Evolutionary conservation across 2,329 filamentous ascomycete genomes (phyloP).

Genomic region (Cyphellophora europaea): DNA sequence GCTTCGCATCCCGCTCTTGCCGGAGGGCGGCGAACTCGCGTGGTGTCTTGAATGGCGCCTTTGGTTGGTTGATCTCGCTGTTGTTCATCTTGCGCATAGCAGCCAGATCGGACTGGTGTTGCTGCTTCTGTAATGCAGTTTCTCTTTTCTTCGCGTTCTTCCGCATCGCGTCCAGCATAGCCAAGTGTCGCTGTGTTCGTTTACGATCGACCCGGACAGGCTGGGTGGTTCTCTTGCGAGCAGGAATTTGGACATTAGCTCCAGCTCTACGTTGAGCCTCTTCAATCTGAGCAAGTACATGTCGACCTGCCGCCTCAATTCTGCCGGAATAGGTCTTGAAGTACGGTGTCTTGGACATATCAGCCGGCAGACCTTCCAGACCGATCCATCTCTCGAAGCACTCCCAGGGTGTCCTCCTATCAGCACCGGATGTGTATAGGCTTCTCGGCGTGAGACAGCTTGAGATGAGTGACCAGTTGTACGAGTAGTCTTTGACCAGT

Average conservation of each 20-base stretch:
- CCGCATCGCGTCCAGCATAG: slow-evolving; percentile 86
- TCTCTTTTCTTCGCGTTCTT: slow-evolving; percentile 94
- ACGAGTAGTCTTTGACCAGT: slow-evolving; percentile 84
- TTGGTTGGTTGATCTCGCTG: slow-evolving; percentile 41
- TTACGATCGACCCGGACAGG: slow-evolving; percentile 80
- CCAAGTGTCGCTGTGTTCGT: slow-evolving; percentile 76
- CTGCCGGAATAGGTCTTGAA: slow-evolving; percentile 67
- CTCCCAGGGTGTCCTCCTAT: slow-evolving; percentile 92
- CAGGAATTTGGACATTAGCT: slow-evolving; percentile 42
- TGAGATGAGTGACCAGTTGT: slow-evolving; percentile 95
- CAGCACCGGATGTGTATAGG: slow-evolving; percentile 71
- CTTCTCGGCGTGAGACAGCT: slow-evolving; percentile 67
- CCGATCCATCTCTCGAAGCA: slow-evolving; percentile 97
- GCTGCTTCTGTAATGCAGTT: slow-evolving; percentile 73
- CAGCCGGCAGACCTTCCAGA: slow-evolving; percentile 78
- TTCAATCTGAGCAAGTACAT: slow-evolving; percentile 49
- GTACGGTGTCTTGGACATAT: slow-evolving; percentile 93
- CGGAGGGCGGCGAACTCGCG: slow-evolving; percentile 85
- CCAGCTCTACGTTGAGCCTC: slow-evolving; percentile 37
- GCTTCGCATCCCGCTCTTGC: slow-evolving; percentile 70
- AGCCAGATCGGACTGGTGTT: slow-evolving; percentile 66
- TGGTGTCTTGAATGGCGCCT: slow-evolving; percentile 60
- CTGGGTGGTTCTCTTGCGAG: slow-evolving; percentile 59
- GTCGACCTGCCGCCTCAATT: slow-evolving; percentile 53
- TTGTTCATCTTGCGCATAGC: slow-evolving; percentile 77